Evolutionary conservation across 2,329 filamentous ascomycete genomes (phyloP).

Genomic region (Macroventuria anomochaeta): DNA sequence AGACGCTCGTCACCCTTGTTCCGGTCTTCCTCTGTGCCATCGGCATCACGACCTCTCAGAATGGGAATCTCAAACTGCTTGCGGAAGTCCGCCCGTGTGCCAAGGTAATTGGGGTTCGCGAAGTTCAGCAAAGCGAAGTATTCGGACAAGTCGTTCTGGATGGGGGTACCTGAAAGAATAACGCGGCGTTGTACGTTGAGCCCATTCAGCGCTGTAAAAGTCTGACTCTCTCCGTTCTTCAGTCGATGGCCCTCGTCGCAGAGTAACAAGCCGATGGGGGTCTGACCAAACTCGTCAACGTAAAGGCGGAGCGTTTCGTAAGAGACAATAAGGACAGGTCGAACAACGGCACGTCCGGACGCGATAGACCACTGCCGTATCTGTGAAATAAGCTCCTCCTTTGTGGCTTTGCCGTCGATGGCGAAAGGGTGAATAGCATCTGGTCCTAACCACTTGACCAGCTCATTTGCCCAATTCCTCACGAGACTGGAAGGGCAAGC

Average conservation of each 20-base stretch:
- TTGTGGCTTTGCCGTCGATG: conserved; percentile 94
- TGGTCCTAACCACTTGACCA: conserved; percentile 93
- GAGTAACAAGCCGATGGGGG: conserved; percentile 87
- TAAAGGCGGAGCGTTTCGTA: conserved; percentile 95
- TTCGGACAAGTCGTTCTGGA: conserved; percentile 97
- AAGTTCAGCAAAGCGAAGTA: conserved; percentile 97
- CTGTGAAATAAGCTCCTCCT: conserved; percentile 89
- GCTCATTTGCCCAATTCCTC: conserved; percentile 96
- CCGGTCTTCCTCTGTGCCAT: conserved; percentile 81
- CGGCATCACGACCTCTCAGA: conserved; percentile 86
- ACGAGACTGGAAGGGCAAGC: conserved; percentile 96
- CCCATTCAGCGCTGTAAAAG: conserved; percentile 87
- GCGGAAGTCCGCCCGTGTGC: conserved; percentile 87
- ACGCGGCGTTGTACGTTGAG: conserved; percentile 90
- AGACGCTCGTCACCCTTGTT: conserved; percentile 84
- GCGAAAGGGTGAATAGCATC: conserved; percentile 93
- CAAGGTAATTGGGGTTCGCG: conserved; percentile 90
- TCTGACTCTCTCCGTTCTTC: conserved; percentile 96
- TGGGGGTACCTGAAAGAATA: conserved; percentile 94
- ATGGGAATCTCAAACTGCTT: conserved; percentile 95
- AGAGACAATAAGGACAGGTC: conserved; percentile 95
- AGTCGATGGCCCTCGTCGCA: conserved; percentile 96
- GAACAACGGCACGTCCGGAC: conserved; percentile 83
- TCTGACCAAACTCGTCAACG: conserved; percentile 86
- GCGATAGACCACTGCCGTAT: conserved; percentile 94